These are phyloP conservation scores for Suhomyces ambrosiae DNA, from an alignment of 1,139 yeast species.

Conservation along the genomic window DNA sequence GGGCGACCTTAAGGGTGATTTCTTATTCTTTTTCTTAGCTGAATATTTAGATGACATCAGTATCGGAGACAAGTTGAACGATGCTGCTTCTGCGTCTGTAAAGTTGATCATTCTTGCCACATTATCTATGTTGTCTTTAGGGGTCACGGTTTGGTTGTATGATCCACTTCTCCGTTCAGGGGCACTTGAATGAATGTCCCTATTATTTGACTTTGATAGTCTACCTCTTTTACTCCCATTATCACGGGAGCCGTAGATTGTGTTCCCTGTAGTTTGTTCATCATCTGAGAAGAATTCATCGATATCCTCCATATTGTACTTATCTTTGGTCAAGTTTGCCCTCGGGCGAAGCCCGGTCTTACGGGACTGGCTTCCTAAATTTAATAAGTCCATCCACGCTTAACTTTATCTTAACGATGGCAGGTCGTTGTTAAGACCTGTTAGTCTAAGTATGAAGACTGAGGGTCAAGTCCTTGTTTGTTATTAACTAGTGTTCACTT, in stretches of 20 bases:
- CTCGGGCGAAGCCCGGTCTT: constrained; percentile 61
- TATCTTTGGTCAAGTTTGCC: constrained; percentile 57
- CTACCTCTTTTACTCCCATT: background rate
- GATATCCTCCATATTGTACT: constrained; percentile 75
- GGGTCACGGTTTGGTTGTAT: constrained; percentile 12
- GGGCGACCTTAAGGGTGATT: constrained; percentile 39
- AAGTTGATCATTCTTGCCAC: constrained; percentile 44
- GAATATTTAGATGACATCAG: constrained; percentile 23
- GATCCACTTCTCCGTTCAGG: constrained; percentile 1
- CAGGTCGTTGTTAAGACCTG: background rate
- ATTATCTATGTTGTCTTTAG: constrained; percentile 21
- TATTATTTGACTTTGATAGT: background rate
- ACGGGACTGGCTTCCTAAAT: constrained; percentile 57
- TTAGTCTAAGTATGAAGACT: background rate
- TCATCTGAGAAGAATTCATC: constrained; percentile 68
- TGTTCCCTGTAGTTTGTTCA: constrained; percentile 30
- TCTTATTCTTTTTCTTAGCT: constrained; percentile 24
- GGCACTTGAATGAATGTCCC: background rate
- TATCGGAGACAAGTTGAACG: constrained; percentile 36
- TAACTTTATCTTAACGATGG: background rate
- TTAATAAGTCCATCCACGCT: constrained; percentile 47
- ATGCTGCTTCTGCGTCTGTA: constrained; percentile 40
- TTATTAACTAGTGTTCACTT: constrained; percentile 5
- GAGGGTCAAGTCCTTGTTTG: constrained; percentile 7
- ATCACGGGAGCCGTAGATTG: constrained; percentile 3